Base-by-base conservation (phyloP, 441 rosid species). In the Populus hybrid region DNA sequence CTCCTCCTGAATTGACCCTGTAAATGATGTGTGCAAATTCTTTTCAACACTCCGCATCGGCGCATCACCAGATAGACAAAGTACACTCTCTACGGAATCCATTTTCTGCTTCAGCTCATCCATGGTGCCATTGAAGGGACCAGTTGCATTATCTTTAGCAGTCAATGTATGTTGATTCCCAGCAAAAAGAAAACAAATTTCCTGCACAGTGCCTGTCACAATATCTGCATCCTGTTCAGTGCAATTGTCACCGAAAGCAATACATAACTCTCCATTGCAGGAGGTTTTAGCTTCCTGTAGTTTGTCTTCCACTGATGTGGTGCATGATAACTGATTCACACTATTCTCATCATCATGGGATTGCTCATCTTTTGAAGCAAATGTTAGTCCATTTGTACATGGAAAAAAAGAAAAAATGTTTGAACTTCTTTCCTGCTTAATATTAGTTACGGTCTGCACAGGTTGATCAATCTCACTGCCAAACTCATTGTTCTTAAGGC, bases 31-130 rank as follows among this genome's bases (percentile, higher is more conserved):
- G 73, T 72, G 9, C 45, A 73, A 76, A 76, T 82, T 84, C 61
- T 80, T 79, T 59, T 76, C 77, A 64, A 68, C 66, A 40, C 73
- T 69, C 59, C 42, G 68, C 65, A 71, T 73, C 59, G 50, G 83
- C 64, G 79, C 70, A 45, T 31, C 35, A 53, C 77, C 21, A 50
- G 75, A 77, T 45, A 68, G 81, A 78, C 76, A 33, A 71, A 84
- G 76, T 23, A 73, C 64, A 59, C 78, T 73, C 76, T 76, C 82
- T 69, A 63, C 72, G 56, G 84, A 78, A 75, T 72, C 78, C 79
- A 76, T 83, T 77, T 81, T 83, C 72, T 75, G 78, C 86, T 82
- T 81, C 66, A 65, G 71, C 64, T 78, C 80, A 69, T 78, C 82
- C 26, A 80, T 50, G 71, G 67, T 66, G 68, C 79, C 73, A 69